Evolutionary conservation across 1,284 basidiomycete species (phyloP).

Genomic region (Phellopilus nigrolimitatus): DNA sequence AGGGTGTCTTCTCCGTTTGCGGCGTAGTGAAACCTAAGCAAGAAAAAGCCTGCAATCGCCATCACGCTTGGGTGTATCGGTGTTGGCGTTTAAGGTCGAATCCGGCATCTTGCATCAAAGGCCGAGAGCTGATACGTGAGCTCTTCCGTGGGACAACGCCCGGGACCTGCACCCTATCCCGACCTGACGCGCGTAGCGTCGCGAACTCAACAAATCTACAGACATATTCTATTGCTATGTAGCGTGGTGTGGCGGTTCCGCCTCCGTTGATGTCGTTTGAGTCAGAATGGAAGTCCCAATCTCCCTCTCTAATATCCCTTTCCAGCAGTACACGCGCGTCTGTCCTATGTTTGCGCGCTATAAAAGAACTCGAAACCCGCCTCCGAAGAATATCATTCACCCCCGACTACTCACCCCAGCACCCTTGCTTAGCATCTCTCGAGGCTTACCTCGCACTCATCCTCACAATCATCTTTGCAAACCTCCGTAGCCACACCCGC

Average conservation of each 20-base stretch:
- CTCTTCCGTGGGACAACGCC: constrained; percentile 7
- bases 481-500: neutral
- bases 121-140: constrained; percentile 17
- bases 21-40: constrained; percentile 22
- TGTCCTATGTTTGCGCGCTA: constrained; percentile 10
- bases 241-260: constrained; percentile 21
- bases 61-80: constrained; percentile 14
- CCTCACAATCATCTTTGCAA: neutral
- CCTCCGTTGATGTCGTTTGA: constrained; percentile 17
- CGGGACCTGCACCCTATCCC: constrained; percentile 9
- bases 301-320: constrained; percentile 9
- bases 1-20: constrained; percentile 18
- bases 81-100: constrained; percentile 12
- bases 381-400: neutral
- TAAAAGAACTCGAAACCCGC: constrained; percentile 2
- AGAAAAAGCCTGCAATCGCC: constrained; percentile 8
- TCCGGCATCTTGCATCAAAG: constrained; percentile 15
- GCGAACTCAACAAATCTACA: constrained; percentile 7
- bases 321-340: neutral
- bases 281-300: constrained; percentile 18
- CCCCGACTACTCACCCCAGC: neutral
- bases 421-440: neutral
- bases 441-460: neutral
- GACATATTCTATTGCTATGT: constrained; percentile 9
- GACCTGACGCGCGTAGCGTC: constrained; percentile 12